Evolutionary conservation across 495 filamentous ascomycete species (phyloP).

Genomic region (Pyronema omphalodes): DNA sequence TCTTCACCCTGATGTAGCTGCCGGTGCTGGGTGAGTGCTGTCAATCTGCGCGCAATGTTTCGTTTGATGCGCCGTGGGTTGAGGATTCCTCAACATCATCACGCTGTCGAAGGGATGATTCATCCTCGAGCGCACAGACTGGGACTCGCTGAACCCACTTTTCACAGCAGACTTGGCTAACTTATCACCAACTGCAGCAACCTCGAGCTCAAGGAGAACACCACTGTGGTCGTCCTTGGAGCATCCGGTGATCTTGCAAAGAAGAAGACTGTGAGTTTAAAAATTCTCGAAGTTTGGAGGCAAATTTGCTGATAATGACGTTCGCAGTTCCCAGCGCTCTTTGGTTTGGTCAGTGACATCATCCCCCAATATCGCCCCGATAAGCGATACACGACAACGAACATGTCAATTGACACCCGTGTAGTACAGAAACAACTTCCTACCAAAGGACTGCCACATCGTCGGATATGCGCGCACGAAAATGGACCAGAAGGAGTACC

Average conservation of each 20-base stretch:
- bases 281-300: neutral
- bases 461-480: constrained; percentile 98
- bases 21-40: constrained; percentile 45
- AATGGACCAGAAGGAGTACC: constrained; percentile 94
- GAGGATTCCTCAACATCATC: too few species aligned
- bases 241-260: constrained; percentile 96
- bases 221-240: constrained; percentile 88
- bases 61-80: neutral
- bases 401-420: constrained; percentile 18
- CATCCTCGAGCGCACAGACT: too few species aligned
- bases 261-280: constrained; percentile 82
- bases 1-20: constrained; percentile 40
- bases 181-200: constrained; percentile 31
- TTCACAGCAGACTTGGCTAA: constrained; percentile 2
- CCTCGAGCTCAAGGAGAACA: constrained; percentile 96
- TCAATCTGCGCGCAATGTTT: neutral
- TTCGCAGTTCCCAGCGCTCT: constrained; percentile 81
- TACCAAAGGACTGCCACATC: constrained; percentile 92
- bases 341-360: constrained; percentile 67
- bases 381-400: constrained; percentile 7
- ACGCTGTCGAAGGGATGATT: too few species aligned
- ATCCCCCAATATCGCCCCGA: neutral
- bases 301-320: constrained; percentile 8
- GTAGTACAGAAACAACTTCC: constrained; percentile 94
- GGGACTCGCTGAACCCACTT: neutral